Conservation (phyloP, 257 asterid genomes). For the Eucommia ulmoides region DNA sequence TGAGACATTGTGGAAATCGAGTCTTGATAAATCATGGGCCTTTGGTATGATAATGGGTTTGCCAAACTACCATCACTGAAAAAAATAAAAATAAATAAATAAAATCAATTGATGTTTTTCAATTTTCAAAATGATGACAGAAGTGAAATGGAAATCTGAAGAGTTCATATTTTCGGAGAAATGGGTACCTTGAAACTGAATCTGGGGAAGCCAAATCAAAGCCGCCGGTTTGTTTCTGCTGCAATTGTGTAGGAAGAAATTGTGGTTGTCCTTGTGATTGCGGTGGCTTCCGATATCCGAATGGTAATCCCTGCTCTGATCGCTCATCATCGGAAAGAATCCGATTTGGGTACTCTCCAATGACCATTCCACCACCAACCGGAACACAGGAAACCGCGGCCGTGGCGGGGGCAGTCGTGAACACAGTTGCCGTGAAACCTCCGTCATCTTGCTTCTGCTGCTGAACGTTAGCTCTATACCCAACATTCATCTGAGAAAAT, state of each 20-base stretch:
- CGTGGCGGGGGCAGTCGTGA: neutral
- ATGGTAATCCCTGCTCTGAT: neutral
- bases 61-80: conserved; percentile 68
- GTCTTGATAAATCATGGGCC: conserved; percentile 54
- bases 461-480: conserved; percentile 18
- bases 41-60: conserved; percentile 61
- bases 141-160: no score
- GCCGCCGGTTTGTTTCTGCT: neutral
- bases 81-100: conserved; percentile 4
- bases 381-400: neutral
- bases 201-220: neutral
- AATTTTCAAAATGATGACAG: no score
- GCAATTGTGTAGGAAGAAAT: neutral
- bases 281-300: neutral
- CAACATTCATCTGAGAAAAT: conserved; percentile 50
- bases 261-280: neutral
- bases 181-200: neutral
- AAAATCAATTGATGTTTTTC: no score
- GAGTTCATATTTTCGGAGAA: no score
- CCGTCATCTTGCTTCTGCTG: conserved; percentile 45
- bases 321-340: neutral
- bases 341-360: neutral
- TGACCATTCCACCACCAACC: neutral
- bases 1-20: conserved; percentile 39
- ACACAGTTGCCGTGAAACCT: conserved; percentile 8